Percentiles rank a stretch among this genome's conserved stretches.
phyloP scores from a whole-genome alignment of 371 early-diverging fungal species.

The Lichtheimia ornata region DNA sequence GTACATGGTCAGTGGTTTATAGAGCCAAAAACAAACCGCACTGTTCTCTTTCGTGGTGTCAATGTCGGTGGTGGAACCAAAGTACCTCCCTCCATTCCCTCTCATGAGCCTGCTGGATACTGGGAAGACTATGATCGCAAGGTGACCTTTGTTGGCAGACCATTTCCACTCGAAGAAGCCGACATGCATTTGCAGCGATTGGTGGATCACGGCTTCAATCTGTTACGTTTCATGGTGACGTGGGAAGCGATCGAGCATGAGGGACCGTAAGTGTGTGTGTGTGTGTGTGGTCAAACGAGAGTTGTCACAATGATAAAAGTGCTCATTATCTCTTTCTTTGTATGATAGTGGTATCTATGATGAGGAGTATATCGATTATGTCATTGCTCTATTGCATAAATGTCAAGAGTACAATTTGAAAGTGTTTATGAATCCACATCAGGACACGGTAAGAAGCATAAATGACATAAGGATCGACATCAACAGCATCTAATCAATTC shows the following conservation, averaged over 20 bases:
- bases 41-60: slow-evolving; percentile 63
- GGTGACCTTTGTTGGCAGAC: slow-evolving; percentile 70
- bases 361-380: slow-evolving; percentile 77
- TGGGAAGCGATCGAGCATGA: slow-evolving; percentile 89
- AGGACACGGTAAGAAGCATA: slow-evolving; percentile 57
- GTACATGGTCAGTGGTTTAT: slow-evolving; percentile 66
- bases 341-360: slow-evolving; percentile 77
- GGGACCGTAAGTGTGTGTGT: slow-evolving; percentile 68
- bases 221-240: slow-evolving; percentile 74
- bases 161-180: slow-evolving; percentile 83
- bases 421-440: slow-evolving; percentile 85
- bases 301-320: slow-evolving; percentile 12
- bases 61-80: slow-evolving; percentile 70
- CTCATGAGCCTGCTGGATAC: slow-evolving; percentile 52
- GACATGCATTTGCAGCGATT: slow-evolving; percentile 79
- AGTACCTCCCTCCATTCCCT: slow-evolving; percentile 50
- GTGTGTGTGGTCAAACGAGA: not conserved
- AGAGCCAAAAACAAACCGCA: slow-evolving; percentile 54
- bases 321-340: slow-evolving; percentile 25
- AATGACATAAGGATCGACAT: not conserved
- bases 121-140: slow-evolving; percentile 58
- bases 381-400: slow-evolving; percentile 64
- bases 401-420: slow-evolving; percentile 70
- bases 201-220: slow-evolving; percentile 77
- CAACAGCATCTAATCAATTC: not conserved